Percentiles rank a stretch among this genome's conserved stretches.
phyloP scores from a whole-genome alignment of 2,329 filamentous ascomycete species.

The Arthroderma sp. region DNA sequence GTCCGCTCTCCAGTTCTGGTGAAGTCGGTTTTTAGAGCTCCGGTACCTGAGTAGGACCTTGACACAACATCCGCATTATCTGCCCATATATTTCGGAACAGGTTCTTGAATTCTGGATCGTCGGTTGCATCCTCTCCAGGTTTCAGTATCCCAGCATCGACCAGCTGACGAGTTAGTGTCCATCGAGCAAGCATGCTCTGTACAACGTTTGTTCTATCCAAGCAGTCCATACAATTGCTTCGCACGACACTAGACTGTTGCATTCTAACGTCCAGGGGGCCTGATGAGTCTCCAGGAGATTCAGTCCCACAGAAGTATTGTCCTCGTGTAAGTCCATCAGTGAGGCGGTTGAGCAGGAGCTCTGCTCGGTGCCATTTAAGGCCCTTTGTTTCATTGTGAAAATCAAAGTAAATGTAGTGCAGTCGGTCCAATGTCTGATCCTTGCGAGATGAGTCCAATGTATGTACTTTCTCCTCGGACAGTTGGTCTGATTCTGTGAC shows the following conservation, averaged over 20 bases:
- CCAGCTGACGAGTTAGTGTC: conserved; percentile 77
- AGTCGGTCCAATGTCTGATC: conserved; percentile 63
- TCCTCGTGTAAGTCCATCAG: conserved; percentile 61
- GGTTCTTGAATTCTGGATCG: conserved; percentile 67
- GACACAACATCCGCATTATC: conserved; percentile 97
- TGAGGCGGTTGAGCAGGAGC: conserved; percentile 69
- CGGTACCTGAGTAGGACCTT: conserved; percentile 84
- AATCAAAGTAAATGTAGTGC: conserved; percentile 98
- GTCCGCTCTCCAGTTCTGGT: conserved; percentile 88
- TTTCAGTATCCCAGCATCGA: conserved; percentile 65
- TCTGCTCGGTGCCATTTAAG: conserved; percentile 85
- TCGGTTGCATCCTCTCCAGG: conserved; percentile 67
- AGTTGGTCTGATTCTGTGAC: conserved; percentile 49
- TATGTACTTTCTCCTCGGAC: conserved; percentile 67
- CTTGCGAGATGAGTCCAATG: conserved; percentile 51
- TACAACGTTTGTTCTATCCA: conserved; percentile 94
- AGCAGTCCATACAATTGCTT: conserved; percentile 98
- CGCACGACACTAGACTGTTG: conserved; percentile 82
- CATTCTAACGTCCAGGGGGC: conserved; percentile 64
- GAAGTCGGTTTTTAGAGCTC: conserved; percentile 94
- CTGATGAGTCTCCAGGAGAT: conserved; percentile 57
- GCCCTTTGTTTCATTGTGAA: conserved; percentile 94
- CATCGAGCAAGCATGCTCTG: conserved; percentile 92
- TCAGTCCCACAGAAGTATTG: conserved; percentile 90
- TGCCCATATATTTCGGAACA: conserved; percentile 97